Conservation (phyloP, 257 asterid species). For the Ilex asprella region DNA sequence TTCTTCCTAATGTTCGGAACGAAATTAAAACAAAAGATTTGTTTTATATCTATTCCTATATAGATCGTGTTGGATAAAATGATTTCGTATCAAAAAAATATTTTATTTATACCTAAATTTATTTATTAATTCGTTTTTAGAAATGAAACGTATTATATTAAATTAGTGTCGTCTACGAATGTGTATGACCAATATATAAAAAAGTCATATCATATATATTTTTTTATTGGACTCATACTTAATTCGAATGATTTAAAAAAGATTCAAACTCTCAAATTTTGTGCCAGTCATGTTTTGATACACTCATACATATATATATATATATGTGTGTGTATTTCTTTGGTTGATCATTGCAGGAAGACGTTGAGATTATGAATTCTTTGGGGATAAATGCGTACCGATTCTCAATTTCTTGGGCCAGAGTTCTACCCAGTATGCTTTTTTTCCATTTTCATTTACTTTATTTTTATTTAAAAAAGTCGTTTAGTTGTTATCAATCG, state of each 20-base stretch:
- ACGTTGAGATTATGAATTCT: conserved; percentile 51
- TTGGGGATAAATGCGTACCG: conserved; percentile 63
- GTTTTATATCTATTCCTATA: no score
- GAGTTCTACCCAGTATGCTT: conserved; percentile 69
- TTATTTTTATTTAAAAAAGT: background rate
- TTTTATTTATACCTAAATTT: background rate
- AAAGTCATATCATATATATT: no score
- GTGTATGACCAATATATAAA: no score
- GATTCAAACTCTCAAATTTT: no score
- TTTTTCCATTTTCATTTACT: background rate
- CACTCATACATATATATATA: background rate
- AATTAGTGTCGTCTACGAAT: no score
- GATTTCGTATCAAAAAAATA: background rate
- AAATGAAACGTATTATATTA: no score
- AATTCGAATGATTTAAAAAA: no score
- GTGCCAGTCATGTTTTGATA: background rate
- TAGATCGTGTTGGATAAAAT: no score
- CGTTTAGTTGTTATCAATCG: background rate
- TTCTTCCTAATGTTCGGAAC: no score
- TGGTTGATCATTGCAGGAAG: conserved; percentile 41
- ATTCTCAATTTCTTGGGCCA: conserved; percentile 78
- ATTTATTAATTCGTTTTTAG: no score
- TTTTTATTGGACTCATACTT: no score
- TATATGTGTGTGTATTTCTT: background rate
- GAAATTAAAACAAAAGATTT: no score